Evolutionary conservation across 371 early-diverging fungal species (phyloP), one percentile per base, ranked within the genome.

Genomic region (Mortierella sp.): DNA sequence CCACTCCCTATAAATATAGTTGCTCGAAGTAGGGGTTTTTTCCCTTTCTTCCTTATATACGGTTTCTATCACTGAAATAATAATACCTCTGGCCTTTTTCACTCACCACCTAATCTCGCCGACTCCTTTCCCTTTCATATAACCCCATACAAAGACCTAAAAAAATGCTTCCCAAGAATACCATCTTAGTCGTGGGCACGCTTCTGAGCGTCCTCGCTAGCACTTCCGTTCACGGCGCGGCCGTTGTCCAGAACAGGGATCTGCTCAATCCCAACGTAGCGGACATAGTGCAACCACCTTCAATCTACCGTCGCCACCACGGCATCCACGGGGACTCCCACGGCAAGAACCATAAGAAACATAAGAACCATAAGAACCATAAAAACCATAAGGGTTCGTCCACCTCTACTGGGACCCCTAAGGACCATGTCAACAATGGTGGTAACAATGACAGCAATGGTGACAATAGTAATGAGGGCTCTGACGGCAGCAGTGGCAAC

Each of bases 221-320:
- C 17, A 48, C 53, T 23, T 54, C 63, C n/a, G 56, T 71, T 34
- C 27, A 50, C 2, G 71, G 56, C 19, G 62, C 41, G 2, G 49
- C 44, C n/a, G 9, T 59, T 19, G 14, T 2, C 23, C 32, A 28
- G 24, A 7, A 39, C 31, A 32, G 23, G 21, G 50, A 17, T 3
- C 39, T 70, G 2, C 24, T 55, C 49, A 42, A 17, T 3, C 50
- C 50, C 12, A 31, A 63, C 21, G 3, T 37, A 27, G 58, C 53
- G 11, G 7, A 21, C 3, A 4, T 15, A 19, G 21, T 23, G 27
- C 6, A 54, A 4, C 12, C 39, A 15, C 11, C 19, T 19, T 27
- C 31, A 14, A 19, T 70, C 31, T 47, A 52, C 50, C 64, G 64
- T 30, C 71, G 71, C 50, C 54, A 70, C 34, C 53, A 63, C 37